These are phyloP conservation scores for Clarireedia monteithiana DNA, from an alignment of 2,329 filamentous ascomycete genomes.

Conservation along the genomic window DNA sequence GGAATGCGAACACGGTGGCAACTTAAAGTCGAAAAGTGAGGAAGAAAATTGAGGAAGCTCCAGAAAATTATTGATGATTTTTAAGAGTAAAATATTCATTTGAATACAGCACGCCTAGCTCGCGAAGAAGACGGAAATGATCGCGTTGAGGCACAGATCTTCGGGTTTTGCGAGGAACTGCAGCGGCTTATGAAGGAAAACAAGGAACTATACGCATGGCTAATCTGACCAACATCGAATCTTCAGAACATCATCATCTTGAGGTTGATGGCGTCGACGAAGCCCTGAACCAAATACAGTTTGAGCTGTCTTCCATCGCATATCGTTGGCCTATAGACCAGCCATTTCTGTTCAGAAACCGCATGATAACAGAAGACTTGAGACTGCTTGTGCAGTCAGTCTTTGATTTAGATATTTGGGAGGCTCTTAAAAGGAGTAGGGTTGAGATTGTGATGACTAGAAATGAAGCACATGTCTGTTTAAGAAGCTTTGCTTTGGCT, in stretches of 20 bases:
- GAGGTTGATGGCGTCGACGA: not conserved
- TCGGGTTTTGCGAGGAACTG: not conserved
- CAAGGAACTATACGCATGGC: not conserved
- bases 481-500: slow-evolving; percentile 5
- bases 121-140: not conserved
- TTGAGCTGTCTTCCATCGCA: slow-evolving; percentile 10
- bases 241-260: not conserved
- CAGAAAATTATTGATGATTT: no score
- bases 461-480: not conserved
- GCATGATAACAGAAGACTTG: not conserved
- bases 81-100: no score
- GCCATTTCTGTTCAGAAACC: not conserved
- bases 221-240: not conserved
- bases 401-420: not conserved
- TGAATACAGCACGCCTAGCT: not conserved
- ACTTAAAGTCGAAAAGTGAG: no score
- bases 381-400: not conserved
- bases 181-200: not conserved
- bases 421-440: not conserved
- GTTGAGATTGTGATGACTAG: not conserved
- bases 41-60: no score
- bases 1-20: no score
- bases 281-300: slow-evolving; percentile 7
- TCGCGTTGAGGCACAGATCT: not conserved
- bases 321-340: not conserved